These are phyloP conservation scores for Phaseolus coccineus DNA, from an alignment of 331 rosid genomes.

Conservation along the genomic window DNA sequence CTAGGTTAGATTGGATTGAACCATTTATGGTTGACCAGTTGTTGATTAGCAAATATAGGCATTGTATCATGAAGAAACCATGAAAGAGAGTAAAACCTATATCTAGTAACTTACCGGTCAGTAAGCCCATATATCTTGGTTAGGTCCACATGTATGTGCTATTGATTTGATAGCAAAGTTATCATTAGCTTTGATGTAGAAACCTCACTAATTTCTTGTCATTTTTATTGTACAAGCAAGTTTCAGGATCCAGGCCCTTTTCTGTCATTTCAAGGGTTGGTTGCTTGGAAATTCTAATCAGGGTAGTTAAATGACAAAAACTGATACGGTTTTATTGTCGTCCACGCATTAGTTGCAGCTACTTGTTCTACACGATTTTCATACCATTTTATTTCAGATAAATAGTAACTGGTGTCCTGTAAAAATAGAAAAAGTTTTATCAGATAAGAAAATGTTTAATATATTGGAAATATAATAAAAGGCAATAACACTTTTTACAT, in stretches of 20 bases:
- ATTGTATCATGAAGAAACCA: slow-evolving; percentile 10
- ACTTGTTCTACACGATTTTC: slow-evolving; percentile 9
- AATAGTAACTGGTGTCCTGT: neutral
- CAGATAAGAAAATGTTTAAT: too few species aligned
- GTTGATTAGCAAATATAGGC: slow-evolving; percentile 25
- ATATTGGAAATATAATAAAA: too few species aligned
- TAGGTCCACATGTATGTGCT: neutral
- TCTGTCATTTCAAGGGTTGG: slow-evolving; percentile 5
- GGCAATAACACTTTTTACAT: too few species aligned
- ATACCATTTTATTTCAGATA: neutral
- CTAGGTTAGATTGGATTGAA: slow-evolving; percentile 3
- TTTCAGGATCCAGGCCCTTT: neutral
- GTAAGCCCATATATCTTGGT: slow-evolving; percentile 24
- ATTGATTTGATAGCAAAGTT: neutral
- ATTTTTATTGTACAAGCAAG: neutral
- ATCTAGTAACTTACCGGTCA: neutral
- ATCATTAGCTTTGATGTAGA: slow-evolving; percentile 21
- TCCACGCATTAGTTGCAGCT: slow-evolving; percentile 21
- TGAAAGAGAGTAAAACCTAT: slow-evolving; percentile 8
- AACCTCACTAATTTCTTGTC: slow-evolving; percentile 11
- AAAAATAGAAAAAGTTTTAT: neutral
- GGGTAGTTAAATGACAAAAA: slow-evolving; percentile 20
- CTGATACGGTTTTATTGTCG: neutral
- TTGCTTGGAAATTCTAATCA: slow-evolving; percentile 6
- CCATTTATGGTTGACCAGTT: slow-evolving; percentile 17